Evolutionary conservation across 257 asterid species (phyloP).

Genomic region (Paraleonurus japonicus): DNA sequence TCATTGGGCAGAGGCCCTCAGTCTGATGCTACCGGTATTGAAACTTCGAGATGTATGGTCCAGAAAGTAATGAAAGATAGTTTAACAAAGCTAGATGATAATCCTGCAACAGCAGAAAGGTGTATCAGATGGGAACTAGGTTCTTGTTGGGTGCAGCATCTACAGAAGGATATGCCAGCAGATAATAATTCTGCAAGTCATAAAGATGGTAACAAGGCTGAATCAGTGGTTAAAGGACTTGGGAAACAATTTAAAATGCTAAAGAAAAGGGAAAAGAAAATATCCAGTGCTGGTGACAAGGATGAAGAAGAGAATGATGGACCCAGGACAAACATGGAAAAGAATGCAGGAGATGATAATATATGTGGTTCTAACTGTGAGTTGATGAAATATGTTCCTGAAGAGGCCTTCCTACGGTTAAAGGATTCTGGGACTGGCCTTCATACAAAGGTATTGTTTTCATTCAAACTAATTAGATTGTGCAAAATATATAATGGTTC

Average conservation of each 20-base stretch:
- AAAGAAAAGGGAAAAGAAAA: conserved; percentile 69
- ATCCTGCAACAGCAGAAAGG: conserved; percentile 39
- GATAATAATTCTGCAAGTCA: conserved; percentile 45
- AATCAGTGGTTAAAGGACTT: conserved; percentile 83
- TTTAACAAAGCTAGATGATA: conserved; percentile 46
- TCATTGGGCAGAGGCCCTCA: conserved; percentile 46
- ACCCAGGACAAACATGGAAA: conserved; percentile 42
- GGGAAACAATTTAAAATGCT: conserved; percentile 94
- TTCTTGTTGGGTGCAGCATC: conserved; percentile 98
- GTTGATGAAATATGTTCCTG: conserved; percentile 60
- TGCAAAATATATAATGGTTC: conserved; percentile 6
- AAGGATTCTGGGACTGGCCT: conserved; percentile 74
- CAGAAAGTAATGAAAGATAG: conserved; percentile 63
- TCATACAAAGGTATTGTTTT: conserved; percentile 68
- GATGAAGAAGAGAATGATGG: conserved; percentile 45
- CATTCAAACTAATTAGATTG: conserved; percentile 1
- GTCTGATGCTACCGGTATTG: conserved; percentile 38
- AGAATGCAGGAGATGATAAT: conserved; percentile 37
- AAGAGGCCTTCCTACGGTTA: conserved; percentile 71
- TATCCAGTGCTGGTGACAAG: conserved; percentile 30
- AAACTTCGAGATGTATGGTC: conserved; percentile 51
- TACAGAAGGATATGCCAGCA: conserved; percentile 67
- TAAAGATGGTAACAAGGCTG: conserved; percentile 56
- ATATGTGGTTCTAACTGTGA: conserved; percentile 40
- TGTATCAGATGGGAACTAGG: conserved; percentile 98